A percentile compares a stretch with the other conserved stretches of the same genome.
These are phyloP conservation scores for Nicotiana attenuata DNA, from an alignment of 257 asterid genomes.

Conservation along the genomic window DNA sequence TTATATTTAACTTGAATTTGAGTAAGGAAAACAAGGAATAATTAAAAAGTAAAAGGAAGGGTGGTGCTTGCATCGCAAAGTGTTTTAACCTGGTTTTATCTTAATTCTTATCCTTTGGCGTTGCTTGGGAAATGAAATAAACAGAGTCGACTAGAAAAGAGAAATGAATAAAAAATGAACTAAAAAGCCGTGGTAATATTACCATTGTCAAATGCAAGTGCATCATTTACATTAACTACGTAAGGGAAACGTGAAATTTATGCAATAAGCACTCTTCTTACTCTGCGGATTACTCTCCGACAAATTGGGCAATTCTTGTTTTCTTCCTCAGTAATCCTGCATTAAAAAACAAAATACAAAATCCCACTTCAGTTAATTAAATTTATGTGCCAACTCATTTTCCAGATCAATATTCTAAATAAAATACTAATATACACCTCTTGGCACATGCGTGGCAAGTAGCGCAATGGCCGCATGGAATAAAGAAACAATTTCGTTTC, in stretches of 20 bases:
- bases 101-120: too few relatives aligned
- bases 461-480: conserved; percentile 70
- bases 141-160: too few relatives aligned
- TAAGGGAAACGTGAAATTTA: not conserved
- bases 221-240: not conserved
- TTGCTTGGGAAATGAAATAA: too few relatives aligned
- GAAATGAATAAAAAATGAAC: too few relatives aligned
- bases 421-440: conserved; percentile 29
- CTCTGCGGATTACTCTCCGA: conserved; percentile 33
- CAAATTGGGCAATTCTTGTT: conserved; percentile 47
- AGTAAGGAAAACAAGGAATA: too few relatives aligned
- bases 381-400: not conserved
- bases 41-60: too few relatives aligned
- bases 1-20: too few relatives aligned
- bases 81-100: too few relatives aligned
- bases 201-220: not conserved
- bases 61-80: too few relatives aligned
- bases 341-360: not conserved
- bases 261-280: conserved; percentile 21
- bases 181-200: not conserved
- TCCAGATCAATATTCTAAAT: not conserved
- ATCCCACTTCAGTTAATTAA: not conserved
- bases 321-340: conserved; percentile 40
- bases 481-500: conserved; percentile 46
- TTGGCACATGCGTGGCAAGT: conserved; percentile 55